A percentile compares a stretch with the other conserved stretches of the same genome.
These are phyloP conservation scores for Russula olivacea DNA, from an alignment of 768 basidiomycete genomes.

Conservation along the genomic window DNA sequence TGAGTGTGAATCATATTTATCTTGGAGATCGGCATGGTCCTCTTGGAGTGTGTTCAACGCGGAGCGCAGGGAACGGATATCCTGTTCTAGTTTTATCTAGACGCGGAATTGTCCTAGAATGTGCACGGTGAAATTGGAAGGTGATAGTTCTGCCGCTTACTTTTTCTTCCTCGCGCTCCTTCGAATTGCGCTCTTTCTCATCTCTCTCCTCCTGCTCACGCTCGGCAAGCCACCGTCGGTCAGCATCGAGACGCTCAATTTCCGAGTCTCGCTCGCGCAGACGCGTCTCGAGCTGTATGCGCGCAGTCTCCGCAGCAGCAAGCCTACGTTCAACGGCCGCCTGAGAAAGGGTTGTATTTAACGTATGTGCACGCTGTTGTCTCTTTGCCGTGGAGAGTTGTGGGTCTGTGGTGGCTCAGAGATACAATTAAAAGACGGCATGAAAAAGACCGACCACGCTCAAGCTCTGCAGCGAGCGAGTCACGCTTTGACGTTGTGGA, in stretches of 20 bases:
- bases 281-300: conserved; percentile 60
- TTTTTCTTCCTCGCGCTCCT: conserved; percentile 51
- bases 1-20: conserved; percentile 44
- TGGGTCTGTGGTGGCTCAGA: conserved; percentile 42
- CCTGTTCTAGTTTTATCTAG: conserved; percentile 47
- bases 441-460: conserved; percentile 42
- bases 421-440: no score
- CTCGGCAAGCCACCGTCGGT: conserved; percentile 63
- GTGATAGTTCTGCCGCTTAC: conserved; percentile 34
- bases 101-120: background rate
- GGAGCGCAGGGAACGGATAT: conserved; percentile 47
- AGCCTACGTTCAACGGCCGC: conserved; percentile 66
- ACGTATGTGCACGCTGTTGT: conserved; percentile 57
- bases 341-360: conserved; percentile 55
- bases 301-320: conserved; percentile 51
- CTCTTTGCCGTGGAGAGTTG: conserved; percentile 62
- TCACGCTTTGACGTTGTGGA: conserved; percentile 50
- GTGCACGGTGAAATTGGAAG: background rate
- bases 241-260: conserved; percentile 63
- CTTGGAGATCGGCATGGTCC: conserved; percentile 56
- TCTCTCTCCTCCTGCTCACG: conserved; percentile 62
- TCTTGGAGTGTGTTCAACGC: conserved; percentile 47
- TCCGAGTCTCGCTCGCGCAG: conserved; percentile 56
- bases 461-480: conserved; percentile 60
- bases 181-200: conserved; percentile 55